These are phyloP conservation scores for Cystobasidium sp. DNA, from an alignment of 1,284 basidiomycete species.

Conservation along the genomic window DNA sequence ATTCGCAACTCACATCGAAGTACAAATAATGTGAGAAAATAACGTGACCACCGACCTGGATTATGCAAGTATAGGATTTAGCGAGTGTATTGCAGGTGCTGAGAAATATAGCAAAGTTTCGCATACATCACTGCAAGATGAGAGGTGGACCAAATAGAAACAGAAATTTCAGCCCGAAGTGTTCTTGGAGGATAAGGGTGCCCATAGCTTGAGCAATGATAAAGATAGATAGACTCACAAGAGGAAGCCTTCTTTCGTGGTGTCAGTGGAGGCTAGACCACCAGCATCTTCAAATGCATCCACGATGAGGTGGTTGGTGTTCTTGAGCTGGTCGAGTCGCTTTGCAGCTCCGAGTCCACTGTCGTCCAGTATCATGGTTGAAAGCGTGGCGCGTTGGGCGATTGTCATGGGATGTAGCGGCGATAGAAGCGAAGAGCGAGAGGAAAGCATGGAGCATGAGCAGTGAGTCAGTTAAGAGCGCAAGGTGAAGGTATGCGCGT, in stretches of 20 bases:
- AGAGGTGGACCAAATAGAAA: background rate
- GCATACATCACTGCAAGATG: slow-evolving; percentile 12
- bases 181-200: background rate
- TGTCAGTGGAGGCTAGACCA: slow-evolving; percentile 62
- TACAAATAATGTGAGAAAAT: slow-evolving; percentile 63
- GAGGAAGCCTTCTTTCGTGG: slow-evolving; percentile 62
- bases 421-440: background rate
- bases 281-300: slow-evolving; percentile 60
- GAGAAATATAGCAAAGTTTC: background rate
- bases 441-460: background rate
- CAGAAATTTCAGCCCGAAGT: background rate
- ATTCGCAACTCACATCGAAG: slow-evolving; percentile 44
- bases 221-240: slow-evolving; percentile 60
- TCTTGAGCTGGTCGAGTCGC: slow-evolving; percentile 61
- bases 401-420: background rate
- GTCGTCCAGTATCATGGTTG: background rate
- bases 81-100: background rate
- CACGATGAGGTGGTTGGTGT: slow-evolving; percentile 59
- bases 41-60: slow-evolving; percentile 58
- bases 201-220: background rate
- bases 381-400: slow-evolving; percentile 44
- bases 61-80: background rate
- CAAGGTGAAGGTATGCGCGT: too few relatives aligned
- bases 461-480: background rate
- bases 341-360: slow-evolving; percentile 63